Evolutionary conservation across 2,329 filamentous ascomycete genomes (phyloP).

Genomic region (Conoideocrella luteorostrata): DNA sequence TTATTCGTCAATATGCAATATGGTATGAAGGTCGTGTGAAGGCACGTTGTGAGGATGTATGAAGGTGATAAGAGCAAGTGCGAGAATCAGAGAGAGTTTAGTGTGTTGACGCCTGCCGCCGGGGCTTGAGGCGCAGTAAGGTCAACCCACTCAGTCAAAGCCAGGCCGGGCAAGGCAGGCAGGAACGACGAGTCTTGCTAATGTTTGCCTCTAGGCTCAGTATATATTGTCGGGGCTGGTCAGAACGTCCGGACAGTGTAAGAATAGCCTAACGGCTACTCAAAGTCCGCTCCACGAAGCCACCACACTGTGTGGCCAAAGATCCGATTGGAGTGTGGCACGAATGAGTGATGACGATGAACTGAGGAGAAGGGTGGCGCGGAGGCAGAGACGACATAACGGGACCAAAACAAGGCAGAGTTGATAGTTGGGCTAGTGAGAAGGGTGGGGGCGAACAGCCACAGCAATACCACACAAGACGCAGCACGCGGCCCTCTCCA

Average conservation of each 20-base stretch:
- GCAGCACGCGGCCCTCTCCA: too few relatives aligned
- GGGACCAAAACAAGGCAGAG: constrained; percentile 6
- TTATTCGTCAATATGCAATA: background rate
- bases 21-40: background rate
- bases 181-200: background rate
- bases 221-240: background rate
- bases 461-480: constrained; percentile 4
- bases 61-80: constrained; percentile 2
- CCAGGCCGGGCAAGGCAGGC: too few relatives aligned
- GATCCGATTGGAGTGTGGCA: constrained; percentile 4
- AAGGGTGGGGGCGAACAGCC: constrained; percentile 3
- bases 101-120: constrained; percentile 6
- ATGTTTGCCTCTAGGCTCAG: background rate
- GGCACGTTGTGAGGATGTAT: background rate
- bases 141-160: background rate
- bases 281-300: background rate
- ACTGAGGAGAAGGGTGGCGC: background rate
- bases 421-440: background rate
- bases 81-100: background rate
- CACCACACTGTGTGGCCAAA: background rate
- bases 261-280: too few relatives aligned
- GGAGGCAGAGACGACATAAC: background rate
- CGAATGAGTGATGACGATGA: background rate
- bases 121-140: constrained; percentile 3
- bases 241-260: too few relatives aligned